Evolutionary conservation across 176 grass and related monocot genomes (phyloP).

Genomic region (Hyparrhenia diplandra): DNA sequence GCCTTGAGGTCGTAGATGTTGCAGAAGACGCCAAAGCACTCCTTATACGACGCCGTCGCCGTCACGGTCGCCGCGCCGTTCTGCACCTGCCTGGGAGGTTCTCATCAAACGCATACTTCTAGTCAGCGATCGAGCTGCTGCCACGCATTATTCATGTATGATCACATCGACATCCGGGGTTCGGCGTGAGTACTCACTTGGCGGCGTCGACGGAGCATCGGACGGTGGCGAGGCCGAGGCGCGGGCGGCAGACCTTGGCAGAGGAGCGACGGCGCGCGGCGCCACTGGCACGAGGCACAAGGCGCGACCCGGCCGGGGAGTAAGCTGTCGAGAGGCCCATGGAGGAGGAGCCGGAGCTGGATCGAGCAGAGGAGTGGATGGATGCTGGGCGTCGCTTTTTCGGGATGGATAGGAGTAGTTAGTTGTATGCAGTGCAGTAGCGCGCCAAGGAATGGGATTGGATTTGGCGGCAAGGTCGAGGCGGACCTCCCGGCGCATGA

Average conservation of each 20-base stretch:
- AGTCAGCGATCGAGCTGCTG: no score
- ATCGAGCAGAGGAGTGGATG: not conserved
- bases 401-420: not conserved
- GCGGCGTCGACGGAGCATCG: conserved; percentile 68
- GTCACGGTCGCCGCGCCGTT: conserved; percentile 3
- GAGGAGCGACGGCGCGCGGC: conserved; percentile 10
- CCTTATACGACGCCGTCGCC: conserved; percentile 28
- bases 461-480: not conserved
- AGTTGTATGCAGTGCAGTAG: not conserved
- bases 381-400: not conserved
- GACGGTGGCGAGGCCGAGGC: conserved; percentile 27
- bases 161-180: no score
- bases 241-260: conserved; percentile 10
- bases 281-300: not conserved
- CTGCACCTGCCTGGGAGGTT: not conserved
- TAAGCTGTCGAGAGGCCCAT: conserved; percentile 17
- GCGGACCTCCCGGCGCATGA: not conserved
- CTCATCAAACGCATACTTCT: not conserved
- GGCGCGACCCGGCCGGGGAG: conserved; percentile 5
- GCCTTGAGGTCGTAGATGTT: conserved; percentile 81
- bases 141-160: no score
- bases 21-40: conserved; percentile 87
- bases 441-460: not conserved
- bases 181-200: no score
- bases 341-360: not conserved